phyloP scores from a whole-genome alignment of 2,329 filamentous ascomycete species.

The Aspergillus sojae region DNA sequence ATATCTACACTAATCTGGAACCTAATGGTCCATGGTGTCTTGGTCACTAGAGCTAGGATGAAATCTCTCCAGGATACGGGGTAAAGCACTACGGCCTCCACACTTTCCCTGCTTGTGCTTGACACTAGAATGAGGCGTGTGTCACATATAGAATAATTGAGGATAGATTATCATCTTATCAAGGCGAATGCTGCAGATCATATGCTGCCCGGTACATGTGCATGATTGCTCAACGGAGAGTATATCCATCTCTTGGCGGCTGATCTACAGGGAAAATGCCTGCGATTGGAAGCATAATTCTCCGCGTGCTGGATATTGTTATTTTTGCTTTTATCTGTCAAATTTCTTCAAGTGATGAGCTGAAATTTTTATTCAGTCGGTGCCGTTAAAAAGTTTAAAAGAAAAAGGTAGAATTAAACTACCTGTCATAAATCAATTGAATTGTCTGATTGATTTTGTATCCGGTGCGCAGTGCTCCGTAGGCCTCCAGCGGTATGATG shows the following conservation, averaged over 20 bases:
- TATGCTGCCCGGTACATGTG: neutral
- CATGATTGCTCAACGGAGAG: neutral
- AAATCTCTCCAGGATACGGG: neutral
- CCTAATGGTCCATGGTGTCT: neutral
- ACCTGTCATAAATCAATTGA: neutral
- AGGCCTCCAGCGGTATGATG: neutral
- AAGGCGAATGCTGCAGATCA: neutral
- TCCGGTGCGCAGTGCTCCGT: slow-evolving; percentile 3
- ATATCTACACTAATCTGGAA: neutral
- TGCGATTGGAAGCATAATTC: slow-evolving; percentile 3
- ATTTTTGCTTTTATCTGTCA: neutral
- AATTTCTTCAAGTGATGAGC: neutral
- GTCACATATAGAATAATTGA: neutral
- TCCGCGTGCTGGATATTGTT: neutral
- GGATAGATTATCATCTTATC: neutral
- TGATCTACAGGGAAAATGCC: slow-evolving; percentile 2
- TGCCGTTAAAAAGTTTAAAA: neutral
- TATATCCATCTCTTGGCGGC: neutral
- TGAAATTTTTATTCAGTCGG: neutral
- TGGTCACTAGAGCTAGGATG: neutral
- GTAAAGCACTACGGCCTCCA: neutral
- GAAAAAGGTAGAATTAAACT: neutral
- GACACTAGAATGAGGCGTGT: neutral
- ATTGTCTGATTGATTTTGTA: neutral
- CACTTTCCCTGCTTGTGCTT: neutral